Percentiles rank a stretch among this genome's conserved stretches.
Conservation (phyloP, 2,329 filamentous ascomycete genomes). For the Fusarium keratoplasticum region DNA sequence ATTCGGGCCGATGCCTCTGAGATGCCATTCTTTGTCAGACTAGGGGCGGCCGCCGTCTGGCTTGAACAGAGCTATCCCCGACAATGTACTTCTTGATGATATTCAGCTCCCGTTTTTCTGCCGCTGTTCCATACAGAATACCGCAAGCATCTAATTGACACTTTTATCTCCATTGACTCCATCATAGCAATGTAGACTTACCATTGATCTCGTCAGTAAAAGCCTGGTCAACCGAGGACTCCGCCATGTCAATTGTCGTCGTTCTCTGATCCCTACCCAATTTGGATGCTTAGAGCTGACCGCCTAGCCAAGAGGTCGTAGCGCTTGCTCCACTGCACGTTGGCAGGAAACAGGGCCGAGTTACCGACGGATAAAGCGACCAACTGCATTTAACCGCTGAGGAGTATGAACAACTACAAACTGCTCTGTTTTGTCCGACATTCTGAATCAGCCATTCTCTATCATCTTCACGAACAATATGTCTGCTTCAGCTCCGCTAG, state of each 20-base stretch:
- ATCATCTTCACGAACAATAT: neutral
- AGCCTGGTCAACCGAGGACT: neutral
- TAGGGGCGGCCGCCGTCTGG: neutral
- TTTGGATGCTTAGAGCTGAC: neutral
- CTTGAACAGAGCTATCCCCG: neutral
- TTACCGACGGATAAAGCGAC: constrained; percentile 30
- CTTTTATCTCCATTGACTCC: neutral
- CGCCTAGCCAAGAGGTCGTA: neutral
- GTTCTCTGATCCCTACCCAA: neutral
- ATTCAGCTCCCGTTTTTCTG: neutral
- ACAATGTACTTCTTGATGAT: neutral
- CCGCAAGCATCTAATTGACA: no score
- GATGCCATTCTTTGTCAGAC: neutral
- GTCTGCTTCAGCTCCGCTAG: neutral
- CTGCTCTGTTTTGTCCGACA: neutral
- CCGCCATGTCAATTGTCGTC: neutral
- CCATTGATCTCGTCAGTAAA: neutral
- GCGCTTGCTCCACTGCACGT: neutral
- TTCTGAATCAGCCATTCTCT: neutral
- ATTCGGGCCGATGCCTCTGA: neutral
- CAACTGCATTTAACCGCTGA: neutral
- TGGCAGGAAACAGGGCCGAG: constrained; percentile 20
- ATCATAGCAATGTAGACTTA: neutral
- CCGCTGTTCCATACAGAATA: no score
- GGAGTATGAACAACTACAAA: neutral